A percentile compares a stretch with the other conserved stretches of the same genome.
Conservation (phyloP, 1,284 basidiomycete species). For the Neonothopanus nambi region DNA sequence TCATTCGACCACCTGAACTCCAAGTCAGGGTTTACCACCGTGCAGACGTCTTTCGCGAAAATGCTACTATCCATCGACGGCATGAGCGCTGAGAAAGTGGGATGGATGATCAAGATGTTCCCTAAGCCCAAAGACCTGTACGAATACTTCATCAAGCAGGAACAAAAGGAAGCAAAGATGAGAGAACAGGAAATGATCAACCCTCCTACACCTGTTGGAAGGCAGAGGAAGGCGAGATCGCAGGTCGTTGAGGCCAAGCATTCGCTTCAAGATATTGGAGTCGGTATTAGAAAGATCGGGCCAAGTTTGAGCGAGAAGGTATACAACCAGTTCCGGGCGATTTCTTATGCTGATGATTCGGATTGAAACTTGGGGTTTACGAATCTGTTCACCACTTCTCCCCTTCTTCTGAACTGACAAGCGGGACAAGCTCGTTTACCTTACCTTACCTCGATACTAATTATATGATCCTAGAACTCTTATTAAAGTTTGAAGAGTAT, state of each 20-base stretch:
- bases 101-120: conserved; percentile 20
- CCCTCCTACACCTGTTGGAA: not conserved
- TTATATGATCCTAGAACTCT: no score
- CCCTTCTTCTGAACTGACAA: no score
- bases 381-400: no score
- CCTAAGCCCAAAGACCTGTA: conserved; percentile 20
- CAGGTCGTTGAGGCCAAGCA: conserved; percentile 16
- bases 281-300: conserved; percentile 21
- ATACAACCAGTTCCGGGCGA: conserved; percentile 10
- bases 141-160: conserved; percentile 17
- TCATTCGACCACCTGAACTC: conserved; percentile 23
- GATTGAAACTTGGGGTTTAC: no score
- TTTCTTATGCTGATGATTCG: no score
- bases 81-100: conserved; percentile 27
- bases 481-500: no score
- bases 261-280: conserved; percentile 21
- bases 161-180: conserved; percentile 11
- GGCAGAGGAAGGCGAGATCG: conserved; percentile 20
- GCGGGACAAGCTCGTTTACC: no score
- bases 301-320: conserved; percentile 22
- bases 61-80: conserved; percentile 24
- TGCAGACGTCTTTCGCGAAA: conserved; percentile 24
- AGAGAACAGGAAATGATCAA: conserved; percentile 7
- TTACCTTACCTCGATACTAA: no score
- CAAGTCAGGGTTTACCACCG: conserved; percentile 24